Evolutionary conservation across 352 stramenopile species (phyloP).

Genomic region (Phytophthora fragariaefolia): DNA sequence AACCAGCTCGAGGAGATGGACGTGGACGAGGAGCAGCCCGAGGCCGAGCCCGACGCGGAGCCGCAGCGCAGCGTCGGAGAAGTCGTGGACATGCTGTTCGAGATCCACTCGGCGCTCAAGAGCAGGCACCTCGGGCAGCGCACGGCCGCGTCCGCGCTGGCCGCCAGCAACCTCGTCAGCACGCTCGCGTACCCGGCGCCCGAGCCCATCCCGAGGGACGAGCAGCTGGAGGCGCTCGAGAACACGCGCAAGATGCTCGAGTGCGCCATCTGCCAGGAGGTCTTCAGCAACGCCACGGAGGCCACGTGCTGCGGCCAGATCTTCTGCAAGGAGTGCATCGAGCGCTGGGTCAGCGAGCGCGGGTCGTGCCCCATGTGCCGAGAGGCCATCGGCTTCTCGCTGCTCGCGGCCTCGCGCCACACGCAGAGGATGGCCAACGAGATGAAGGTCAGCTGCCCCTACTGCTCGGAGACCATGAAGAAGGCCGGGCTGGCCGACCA

Average conservation of each 20-base stretch:
- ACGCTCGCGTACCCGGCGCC: slow-evolving; percentile 61
- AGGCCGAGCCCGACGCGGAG: slow-evolving; percentile 36
- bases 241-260: slow-evolving; percentile 90
- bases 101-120: slow-evolving; percentile 87
- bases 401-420: slow-evolving; percentile 70
- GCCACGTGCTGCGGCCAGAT: slow-evolving; percentile 86
- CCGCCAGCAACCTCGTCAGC: slow-evolving; percentile 80
- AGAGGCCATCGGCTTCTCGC: slow-evolving; percentile 72
- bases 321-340: slow-evolving; percentile 84
- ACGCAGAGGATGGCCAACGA: slow-evolving; percentile 88
- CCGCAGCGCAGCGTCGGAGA: slow-evolving; percentile 52
- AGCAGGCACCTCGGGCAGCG: slow-evolving; percentile 76
- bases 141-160: slow-evolving; percentile 76
- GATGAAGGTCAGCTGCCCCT: slow-evolving; percentile 77
- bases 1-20: slow-evolving; percentile 41
- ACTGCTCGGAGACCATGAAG: slow-evolving; percentile 76
- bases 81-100: slow-evolving; percentile 87
- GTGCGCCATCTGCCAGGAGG: slow-evolving; percentile 86
- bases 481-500: slow-evolving; percentile 74
- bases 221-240: slow-evolving; percentile 78
- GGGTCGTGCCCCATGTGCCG: slow-evolving; percentile 86
- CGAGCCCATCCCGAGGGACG: slow-evolving; percentile 70
- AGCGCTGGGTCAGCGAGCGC: slow-evolving; percentile 84
- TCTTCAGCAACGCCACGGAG: slow-evolving; percentile 77
- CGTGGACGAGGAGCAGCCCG: slow-evolving; percentile 37